Evolutionary conservation across 2,329 filamentous ascomycete species (phyloP).

Genomic region (Thielaviopsis populi): DNA sequence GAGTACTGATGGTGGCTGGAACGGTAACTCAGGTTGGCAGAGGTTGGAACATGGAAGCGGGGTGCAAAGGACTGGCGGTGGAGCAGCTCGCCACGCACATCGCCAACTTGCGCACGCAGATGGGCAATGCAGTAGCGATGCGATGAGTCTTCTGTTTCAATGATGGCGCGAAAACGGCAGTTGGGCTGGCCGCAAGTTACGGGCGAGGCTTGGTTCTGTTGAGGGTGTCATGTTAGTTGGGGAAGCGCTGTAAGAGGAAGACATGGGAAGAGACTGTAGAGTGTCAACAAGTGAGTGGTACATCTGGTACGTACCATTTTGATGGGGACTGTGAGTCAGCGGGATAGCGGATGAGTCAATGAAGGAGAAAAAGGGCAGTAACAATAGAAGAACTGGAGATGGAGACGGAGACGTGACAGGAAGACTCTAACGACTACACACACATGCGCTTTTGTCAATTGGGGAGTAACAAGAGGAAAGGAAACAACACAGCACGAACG

Average conservation of each 20-base stretch:
- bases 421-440: too few relatives aligned
- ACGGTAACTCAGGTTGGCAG: neutral
- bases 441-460: too few relatives aligned
- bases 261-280: neutral
- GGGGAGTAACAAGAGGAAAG: neutral
- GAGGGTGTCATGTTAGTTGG: neutral
- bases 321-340: neutral
- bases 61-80: neutral
- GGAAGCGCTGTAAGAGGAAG: neutral
- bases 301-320: neutral
- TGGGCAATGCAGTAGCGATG: constrained; percentile 12
- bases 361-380: neutral
- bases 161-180: constrained; percentile 12
- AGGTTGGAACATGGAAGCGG: neutral
- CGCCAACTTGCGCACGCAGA: constrained; percentile 7
- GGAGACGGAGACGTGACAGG: too few relatives aligned
- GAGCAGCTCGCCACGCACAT: constrained; percentile 6
- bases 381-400: neutral
- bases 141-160: constrained; percentile 10
- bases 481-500: neutral
- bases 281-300: neutral
- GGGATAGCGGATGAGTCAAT: neutral
- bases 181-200: neutral
- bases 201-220: neutral
- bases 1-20: neutral